A percentile compares a stretch with the other conserved stretches of the same genome.
These are phyloP conservation scores for Didymella sp. DNA, from an alignment of 2,329 filamentous ascomycete genomes.

Conservation along the genomic window DNA sequence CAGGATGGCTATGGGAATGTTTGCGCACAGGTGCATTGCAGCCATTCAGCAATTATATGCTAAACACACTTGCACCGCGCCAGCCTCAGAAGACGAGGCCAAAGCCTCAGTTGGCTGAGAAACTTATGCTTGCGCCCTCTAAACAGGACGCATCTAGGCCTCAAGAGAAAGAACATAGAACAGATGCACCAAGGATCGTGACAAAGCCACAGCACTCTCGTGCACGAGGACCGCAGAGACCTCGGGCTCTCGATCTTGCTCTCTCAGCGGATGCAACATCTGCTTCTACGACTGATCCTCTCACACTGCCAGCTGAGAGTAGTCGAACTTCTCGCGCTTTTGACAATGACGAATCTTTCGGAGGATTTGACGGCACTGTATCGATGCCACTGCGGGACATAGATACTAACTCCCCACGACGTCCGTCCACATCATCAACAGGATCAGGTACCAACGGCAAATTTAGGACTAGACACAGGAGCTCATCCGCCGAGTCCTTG, in stretches of 20 bases:
- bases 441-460: conserved; percentile 20
- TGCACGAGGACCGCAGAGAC: conserved; percentile 20
- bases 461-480: conserved; percentile 24
- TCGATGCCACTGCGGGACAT: conserved; percentile 41
- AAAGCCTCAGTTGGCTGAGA: conserved; percentile 22
- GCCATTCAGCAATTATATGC: conserved; percentile 54
- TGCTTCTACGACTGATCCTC: conserved; percentile 27
- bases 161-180: conserved; percentile 32
- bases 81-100: conserved; percentile 25
- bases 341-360: conserved; percentile 21
- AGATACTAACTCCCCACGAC: conserved; percentile 41
- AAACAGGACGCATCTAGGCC: conserved; percentile 34
- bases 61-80: conserved; percentile 27
- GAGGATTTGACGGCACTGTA: conserved; percentile 31
- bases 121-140: conserved; percentile 30
- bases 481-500: conserved; percentile 32
- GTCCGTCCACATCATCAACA: conserved; percentile 39
- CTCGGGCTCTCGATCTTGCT: conserved; percentile 37
- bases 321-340: conserved; percentile 18
- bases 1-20: conserved; percentile 85
- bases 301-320: conserved; percentile 20
- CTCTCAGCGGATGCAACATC: conserved; percentile 30
- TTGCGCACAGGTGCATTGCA: conserved; percentile 63
- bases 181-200: conserved; percentile 22
- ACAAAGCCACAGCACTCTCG: conserved; percentile 24